Percentiles rank a stretch among this genome's conserved stretches.
phyloP scores from a whole-genome alignment of 176 grass and related monocot species.

The Phyllostachys edulis region DNA sequence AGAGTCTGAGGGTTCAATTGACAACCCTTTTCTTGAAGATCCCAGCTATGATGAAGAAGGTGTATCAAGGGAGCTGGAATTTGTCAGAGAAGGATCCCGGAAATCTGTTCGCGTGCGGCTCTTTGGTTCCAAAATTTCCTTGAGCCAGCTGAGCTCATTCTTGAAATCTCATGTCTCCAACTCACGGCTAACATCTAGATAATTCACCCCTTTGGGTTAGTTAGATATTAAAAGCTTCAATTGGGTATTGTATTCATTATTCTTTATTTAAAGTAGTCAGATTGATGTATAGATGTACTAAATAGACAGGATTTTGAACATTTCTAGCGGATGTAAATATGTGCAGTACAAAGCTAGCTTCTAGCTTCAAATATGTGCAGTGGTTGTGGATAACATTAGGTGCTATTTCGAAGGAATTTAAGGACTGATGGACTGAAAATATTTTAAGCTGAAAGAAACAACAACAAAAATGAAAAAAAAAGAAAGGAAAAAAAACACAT shows the following conservation, averaged over 20 bases:
- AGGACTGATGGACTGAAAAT: not conserved
- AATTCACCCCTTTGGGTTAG: not conserved
- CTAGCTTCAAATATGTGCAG: not conserved
- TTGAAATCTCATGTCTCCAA: slow-evolving; percentile 49
- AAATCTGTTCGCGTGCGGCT: slow-evolving; percentile 77
- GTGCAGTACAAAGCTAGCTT: slow-evolving; percentile 16
- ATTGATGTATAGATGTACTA: slow-evolving; percentile 13
- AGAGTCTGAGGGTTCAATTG: slow-evolving; percentile 63
- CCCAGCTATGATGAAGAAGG: slow-evolving; percentile 47
- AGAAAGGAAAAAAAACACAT: no score
- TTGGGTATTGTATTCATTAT: slow-evolving; percentile 49
- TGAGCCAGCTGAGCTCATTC: slow-evolving; percentile 61
- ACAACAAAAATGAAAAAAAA: not conserved
- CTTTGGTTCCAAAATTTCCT: slow-evolving; percentile 62
- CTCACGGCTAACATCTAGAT: slow-evolving; percentile 48
- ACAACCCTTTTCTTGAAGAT: slow-evolving; percentile 77
- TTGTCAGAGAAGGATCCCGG: slow-evolving; percentile 66
- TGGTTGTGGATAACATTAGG: not conserved
- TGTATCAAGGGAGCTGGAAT: slow-evolving; percentile 66
- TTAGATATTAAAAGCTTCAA: slow-evolving; percentile 27
- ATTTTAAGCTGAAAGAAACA: not conserved
- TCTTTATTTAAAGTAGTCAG: slow-evolving; percentile 38
- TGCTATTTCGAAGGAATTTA: not conserved
- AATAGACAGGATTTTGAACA: not conserved
- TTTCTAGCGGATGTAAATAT: slow-evolving; percentile 42